phyloP scores from a whole-genome alignment of 1,284 basidiomycete species.

The Sporisorium scitamineum region DNA sequence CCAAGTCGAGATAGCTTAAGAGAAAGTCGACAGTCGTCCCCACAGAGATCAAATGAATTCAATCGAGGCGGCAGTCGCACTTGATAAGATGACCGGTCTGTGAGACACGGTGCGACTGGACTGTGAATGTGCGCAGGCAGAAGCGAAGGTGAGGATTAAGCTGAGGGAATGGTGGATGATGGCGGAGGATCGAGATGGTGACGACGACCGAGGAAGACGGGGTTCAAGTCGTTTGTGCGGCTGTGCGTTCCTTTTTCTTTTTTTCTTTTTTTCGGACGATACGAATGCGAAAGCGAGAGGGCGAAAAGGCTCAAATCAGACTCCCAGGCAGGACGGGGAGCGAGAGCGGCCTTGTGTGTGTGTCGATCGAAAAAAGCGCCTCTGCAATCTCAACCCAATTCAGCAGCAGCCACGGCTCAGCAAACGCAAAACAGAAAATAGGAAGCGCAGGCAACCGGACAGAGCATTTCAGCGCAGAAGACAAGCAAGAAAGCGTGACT shows the following conservation, averaged over 20 bases:
- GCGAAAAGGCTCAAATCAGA: neutral
- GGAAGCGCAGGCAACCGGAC: neutral
- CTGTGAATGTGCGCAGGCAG: neutral
- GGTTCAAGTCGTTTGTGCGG: slow-evolving; percentile 12
- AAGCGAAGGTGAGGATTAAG: neutral
- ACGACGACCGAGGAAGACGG: slow-evolving; percentile 16
- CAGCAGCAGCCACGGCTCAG: neutral
- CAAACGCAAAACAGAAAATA: no score
- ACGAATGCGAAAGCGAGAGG: slow-evolving; percentile 1
- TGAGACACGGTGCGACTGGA: neutral
- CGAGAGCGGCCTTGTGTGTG: neutral
- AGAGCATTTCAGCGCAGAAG: slow-evolving; percentile 3
- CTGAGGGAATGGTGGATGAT: neutral
- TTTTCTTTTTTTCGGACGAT: slow-evolving; percentile 5
- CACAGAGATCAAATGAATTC: slow-evolving; percentile 7
- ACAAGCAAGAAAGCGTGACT: slow-evolving; percentile 7
- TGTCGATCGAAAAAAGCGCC: slow-evolving; percentile 16
- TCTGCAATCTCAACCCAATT: no score
- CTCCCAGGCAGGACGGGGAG: slow-evolving; percentile 11
- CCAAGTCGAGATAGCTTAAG: neutral
- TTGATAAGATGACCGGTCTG: neutral
- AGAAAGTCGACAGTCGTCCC: slow-evolving; percentile 16
- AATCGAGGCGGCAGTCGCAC: slow-evolving; percentile 1
- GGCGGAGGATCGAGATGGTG: slow-evolving; percentile 6
- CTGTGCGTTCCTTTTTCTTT: slow-evolving; percentile 9